These are phyloP conservation scores for Calonectria pseudoturangicola DNA, from an alignment of 2,329 filamentous ascomycete species.

Conservation along the genomic window DNA sequence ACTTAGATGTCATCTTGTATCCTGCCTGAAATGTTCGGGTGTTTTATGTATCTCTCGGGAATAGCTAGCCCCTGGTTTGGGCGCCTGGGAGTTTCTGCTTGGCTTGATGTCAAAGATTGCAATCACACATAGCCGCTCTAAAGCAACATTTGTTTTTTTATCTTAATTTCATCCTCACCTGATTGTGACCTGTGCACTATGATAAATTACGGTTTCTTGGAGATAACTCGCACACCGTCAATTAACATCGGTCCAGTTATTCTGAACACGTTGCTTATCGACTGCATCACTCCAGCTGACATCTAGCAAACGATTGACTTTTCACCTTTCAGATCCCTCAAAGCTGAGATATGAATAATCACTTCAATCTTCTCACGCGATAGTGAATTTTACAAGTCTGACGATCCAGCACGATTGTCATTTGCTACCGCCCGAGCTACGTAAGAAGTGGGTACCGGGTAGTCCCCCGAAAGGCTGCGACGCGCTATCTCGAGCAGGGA, in stretches of 20 bases:
- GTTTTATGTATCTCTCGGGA: background rate
- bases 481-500: constrained; percentile 11
- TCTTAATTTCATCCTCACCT: too few relatives aligned
- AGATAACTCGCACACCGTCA: background rate
- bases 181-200: background rate
- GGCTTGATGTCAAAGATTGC: constrained; percentile 6
- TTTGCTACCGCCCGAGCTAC: background rate
- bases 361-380: background rate
- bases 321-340: background rate
- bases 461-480: constrained; percentile 18
- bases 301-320: background rate
- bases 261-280: background rate
- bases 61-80: constrained; percentile 12
- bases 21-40: background rate
- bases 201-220: background rate
- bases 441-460: constrained; percentile 21
- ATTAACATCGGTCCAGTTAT: background rate
- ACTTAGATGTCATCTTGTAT: constrained; percentile 9
- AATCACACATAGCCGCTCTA: constrained; percentile 13
- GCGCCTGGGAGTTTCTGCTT: background rate
- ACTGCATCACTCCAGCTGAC: background rate
- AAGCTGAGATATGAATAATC: background rate
- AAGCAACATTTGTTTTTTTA: too few relatives aligned
- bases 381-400: constrained; percentile 21
- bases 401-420: background rate